A percentile compares a stretch with the other conserved stretches of the same genome.
These are phyloP conservation scores for Globisporangium splendens DNA, from an alignment of 352 stramenopile species.

Conservation along the genomic window DNA sequence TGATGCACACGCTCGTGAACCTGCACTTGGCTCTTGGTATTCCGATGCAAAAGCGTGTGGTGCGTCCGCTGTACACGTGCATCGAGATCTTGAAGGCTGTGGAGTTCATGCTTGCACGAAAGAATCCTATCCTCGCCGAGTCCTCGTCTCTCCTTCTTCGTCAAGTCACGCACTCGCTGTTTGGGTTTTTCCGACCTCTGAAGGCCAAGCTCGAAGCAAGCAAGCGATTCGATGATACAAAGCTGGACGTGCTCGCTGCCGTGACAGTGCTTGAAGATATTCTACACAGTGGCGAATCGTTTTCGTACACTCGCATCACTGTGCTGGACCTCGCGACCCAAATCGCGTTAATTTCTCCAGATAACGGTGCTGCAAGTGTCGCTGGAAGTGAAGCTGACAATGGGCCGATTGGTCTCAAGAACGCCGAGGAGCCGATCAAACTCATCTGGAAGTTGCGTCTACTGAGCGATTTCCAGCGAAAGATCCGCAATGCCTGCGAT, in stretches of 20 bases:
- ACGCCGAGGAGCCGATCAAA: conserved; percentile 70
- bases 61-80: conserved; percentile 84
- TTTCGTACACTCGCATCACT: conserved; percentile 82
- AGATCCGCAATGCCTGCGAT: conserved; percentile 83
- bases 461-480: conserved; percentile 87
- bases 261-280: conserved; percentile 86
- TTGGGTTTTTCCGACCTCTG: conserved; percentile 75
- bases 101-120: conserved; percentile 90
- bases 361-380: conserved; percentile 24
- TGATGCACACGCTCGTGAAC: conserved; percentile 89
- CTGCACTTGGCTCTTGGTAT: conserved; percentile 85
- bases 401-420: conserved; percentile 45
- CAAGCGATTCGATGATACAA: conserved; percentile 86
- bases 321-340: conserved; percentile 77
- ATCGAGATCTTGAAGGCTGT: conserved; percentile 91
- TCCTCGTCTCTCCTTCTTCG: conserved; percentile 68
- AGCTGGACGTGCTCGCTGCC: conserved; percentile 77
- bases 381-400: conserved; percentile 39
- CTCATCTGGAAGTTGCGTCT: conserved; percentile 84
- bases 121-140: conserved; percentile 80
- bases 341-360: conserved; percentile 72
- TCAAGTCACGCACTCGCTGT: conserved; percentile 77
- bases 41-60: conserved; percentile 83
- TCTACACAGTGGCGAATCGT: conserved; percentile 73
- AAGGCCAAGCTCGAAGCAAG: conserved; percentile 83